phyloP scores from a whole-genome alignment of 805 yeast species.

The Wickerhamomyces tratensis region DNA sequence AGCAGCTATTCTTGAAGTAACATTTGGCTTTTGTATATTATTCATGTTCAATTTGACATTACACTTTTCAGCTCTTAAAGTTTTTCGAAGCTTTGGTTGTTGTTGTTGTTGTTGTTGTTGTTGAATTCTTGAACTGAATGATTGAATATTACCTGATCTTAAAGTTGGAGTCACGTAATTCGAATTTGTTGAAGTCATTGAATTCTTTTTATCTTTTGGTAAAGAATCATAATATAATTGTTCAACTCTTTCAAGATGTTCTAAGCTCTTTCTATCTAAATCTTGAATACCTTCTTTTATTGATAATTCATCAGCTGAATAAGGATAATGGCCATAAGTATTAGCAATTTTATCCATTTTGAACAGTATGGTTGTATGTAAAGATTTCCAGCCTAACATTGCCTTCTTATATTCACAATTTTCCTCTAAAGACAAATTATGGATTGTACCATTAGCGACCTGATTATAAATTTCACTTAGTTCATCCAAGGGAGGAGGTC shows the following conservation, averaged over 20 bases:
- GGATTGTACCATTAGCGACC: constrained; percentile 48
- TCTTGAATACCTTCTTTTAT: constrained; percentile 25
- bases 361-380: constrained; percentile 52
- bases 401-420: constrained; percentile 42
- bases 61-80: constrained; percentile 20
- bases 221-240: constrained; percentile 9
- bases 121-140: constrained; percentile 13
- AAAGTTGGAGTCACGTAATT: constrained; percentile 14
- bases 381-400: constrained; percentile 61
- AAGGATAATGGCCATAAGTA: constrained; percentile 22
- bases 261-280: constrained; percentile 24
- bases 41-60: not conserved
- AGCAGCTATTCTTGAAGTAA: constrained; percentile 20
- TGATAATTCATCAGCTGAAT: constrained; percentile 35
- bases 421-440: constrained; percentile 51
- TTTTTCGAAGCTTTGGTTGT: constrained; percentile 21
- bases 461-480: constrained; percentile 53
- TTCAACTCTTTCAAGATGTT: constrained; percentile 29
- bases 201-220: not conserved
- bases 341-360: constrained; percentile 45
- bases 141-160: constrained; percentile 15
- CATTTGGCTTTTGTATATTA: constrained; percentile 5
- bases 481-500: constrained; percentile 50
- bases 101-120: constrained; percentile 9
- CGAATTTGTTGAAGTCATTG: not conserved